Base-by-base conservation (phyloP, 352 stramenopile species). In the Phytopythium vexans region DNA sequence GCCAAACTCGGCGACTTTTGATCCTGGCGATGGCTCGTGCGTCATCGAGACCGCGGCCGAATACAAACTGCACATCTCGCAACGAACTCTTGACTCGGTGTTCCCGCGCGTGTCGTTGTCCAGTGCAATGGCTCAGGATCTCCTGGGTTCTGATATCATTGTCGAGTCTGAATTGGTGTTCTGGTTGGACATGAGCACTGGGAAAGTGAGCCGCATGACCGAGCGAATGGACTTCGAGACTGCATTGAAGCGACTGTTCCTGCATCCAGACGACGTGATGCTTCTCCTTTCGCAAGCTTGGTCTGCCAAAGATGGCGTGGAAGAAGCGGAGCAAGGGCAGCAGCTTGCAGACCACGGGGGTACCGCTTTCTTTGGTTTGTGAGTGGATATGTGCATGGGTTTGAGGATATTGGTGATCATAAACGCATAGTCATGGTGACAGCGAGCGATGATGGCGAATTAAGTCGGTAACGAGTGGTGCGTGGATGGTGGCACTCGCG, bases 101-200 rank as follows among this genome's bases (percentile, higher is more conserved):
- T 52, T 52, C 9, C 46, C 34, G 1, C 46, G 34, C 6, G 10
- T 35, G 6, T 6, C 8, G 0, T 34, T n/a, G 4, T 14, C 40
- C 7, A 52, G 46, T n/a, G 3, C 33, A 3, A 8, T 34, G 5
- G 46, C 5, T 27, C 33, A 9, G n/a, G 33, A 41, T 9, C 46
- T 61, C 5, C 8, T 56, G 3, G 36, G 33, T 12, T 9, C 44
- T 8, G 15, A 47, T 12, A 4, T 56, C 34, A 11, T 39, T 2
- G 54, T 56, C 36, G 32, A 39, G n/a, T 52, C 54, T 4, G 46
- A 56, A 4, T 12, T 61, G 7, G 36, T 34, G 21, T 61, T 61
- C 41, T 46, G 27, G 7, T 32, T 61, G 16, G 35, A 43, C 7
- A 41, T 7, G 6, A n/a, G 37, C n/a, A 38, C 33, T 15, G 54